phyloP scores from a whole-genome alignment of 345 rosid species.

The Adansonia digitata region DNA sequence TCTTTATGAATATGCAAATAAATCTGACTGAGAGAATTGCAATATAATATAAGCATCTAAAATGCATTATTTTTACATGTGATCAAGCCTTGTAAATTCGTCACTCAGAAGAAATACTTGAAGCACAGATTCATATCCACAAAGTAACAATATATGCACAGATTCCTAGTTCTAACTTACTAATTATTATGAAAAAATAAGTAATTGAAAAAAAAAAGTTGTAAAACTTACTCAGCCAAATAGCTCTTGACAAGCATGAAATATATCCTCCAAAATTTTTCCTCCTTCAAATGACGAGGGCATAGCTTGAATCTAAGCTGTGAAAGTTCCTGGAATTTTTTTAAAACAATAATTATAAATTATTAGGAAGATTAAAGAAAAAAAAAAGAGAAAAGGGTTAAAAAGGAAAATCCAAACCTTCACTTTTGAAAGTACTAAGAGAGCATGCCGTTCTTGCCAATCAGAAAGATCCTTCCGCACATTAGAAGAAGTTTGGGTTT shows the following conservation, averaged over 20 bases:
- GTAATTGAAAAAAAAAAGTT: neutral
- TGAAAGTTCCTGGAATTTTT: conserved; percentile 75
- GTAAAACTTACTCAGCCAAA: conserved; percentile 53
- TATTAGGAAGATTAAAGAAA: neutral
- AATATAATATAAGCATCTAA: neutral
- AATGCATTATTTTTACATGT: neutral
- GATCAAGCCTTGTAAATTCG: neutral
- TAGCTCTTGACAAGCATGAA: conserved; percentile 63
- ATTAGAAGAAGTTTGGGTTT: conserved; percentile 28
- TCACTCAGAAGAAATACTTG: neutral
- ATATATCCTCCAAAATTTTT: conserved; percentile 78
- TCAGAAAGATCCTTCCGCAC: conserved; percentile 62
- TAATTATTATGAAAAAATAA: neutral
- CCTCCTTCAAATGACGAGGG: conserved; percentile 73
- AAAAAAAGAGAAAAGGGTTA: no score
- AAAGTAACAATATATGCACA: neutral
- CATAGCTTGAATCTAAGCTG: conserved; percentile 75
- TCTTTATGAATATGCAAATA: neutral
- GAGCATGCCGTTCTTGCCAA: conserved; percentile 82
- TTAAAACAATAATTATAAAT: neutral
- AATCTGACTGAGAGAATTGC: neutral
- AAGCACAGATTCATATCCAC: neutral
- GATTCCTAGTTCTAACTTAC: neutral
- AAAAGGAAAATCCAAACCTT: conserved; percentile 34
- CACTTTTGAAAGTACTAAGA: conserved; percentile 53